Evolutionary conservation across 2,329 filamentous ascomycete species (phyloP), one percentile per base, ranked within the genome.

Genomic region (Fusarium denticulatum): DNA sequence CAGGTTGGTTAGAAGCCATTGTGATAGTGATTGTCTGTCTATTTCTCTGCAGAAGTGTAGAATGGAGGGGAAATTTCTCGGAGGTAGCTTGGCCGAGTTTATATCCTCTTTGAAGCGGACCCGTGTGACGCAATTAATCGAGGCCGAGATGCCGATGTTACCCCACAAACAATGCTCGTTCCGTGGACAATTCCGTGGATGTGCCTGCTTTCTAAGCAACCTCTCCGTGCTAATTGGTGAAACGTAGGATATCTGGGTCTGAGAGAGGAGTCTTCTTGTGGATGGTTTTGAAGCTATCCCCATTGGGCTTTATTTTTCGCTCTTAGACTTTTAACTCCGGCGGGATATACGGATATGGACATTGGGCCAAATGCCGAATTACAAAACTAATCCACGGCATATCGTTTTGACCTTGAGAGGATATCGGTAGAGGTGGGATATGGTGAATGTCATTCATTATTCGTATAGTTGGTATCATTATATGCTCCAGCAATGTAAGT

Each of bases 1-100:
- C 85, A 18, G 88, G 87, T 61, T 85, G 83, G 75, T 88, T 83
- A 7, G 88, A 90, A 40, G 88, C 86, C 88, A 90, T 90, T 60
- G 47, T 58, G 50, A 43, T 53, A 42, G 52, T 37, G n/a, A 57
- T 43, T 39, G 46, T 45, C 39, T 36, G 45, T 52, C 32, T 49
- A 43, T 36, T 46, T 52, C 42, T 52, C 32, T 30, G 55, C 30
- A 3, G 30, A 46, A 28, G 18, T 62, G 36, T 40, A 39, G 60
- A 59, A 24, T 45, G 42, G 47, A 42, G 36, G 15, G 24, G 40
- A 30, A 32, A n/a, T 46, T 52, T 37, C 36, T 24, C 47, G 46
- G 60, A 55, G 58, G 64, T 36, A 8, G 24, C 36, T 66, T 22
- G 40, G 50, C 69, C 57, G 63, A 63, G 47, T 67, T 55, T 71